Evolutionary conservation across 768 basidiomycete genomes (phyloP).

Genomic region (Suillus fuscotomentosus): DNA sequence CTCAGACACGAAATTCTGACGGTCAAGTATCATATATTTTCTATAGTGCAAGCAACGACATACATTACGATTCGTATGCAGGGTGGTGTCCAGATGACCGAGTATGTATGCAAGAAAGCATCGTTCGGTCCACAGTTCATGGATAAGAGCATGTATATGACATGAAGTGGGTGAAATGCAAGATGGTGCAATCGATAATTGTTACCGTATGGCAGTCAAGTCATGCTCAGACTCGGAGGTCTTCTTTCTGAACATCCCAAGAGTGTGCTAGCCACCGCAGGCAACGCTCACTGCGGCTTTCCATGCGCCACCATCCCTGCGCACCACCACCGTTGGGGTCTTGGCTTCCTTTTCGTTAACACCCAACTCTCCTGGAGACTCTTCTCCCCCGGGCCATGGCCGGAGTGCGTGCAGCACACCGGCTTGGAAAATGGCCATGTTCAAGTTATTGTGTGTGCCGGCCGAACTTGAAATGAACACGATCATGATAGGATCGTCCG

Average conservation of each 20-base stretch:
- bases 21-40: neutral
- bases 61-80: neutral
- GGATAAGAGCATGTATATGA: conserved; percentile 17
- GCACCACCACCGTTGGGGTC: conserved; percentile 67
- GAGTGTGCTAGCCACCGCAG: conserved; percentile 78
- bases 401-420: conserved; percentile 74
- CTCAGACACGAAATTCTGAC: neutral
- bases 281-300: conserved; percentile 49
- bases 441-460: conserved; percentile 75
- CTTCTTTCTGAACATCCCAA: conserved; percentile 72
- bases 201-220: neutral
- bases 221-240: conserved; percentile 22
- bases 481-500: conserved; percentile 63
- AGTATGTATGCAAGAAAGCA: conserved; percentile 15
- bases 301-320: conserved; percentile 71
- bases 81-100: conserved; percentile 8
- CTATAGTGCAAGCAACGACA: neutral
- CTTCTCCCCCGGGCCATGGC: too few relatives aligned
- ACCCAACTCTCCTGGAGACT: conserved; percentile 75
- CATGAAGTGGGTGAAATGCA: conserved; percentile 8
- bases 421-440: conserved; percentile 62
- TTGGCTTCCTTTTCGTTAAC: conserved; percentile 57
- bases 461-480: conserved; percentile 64
- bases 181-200: conserved; percentile 19
- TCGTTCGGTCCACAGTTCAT: conserved; percentile 16